phyloP scores from a whole-genome alignment of 768 basidiomycete species.

The Lactarius deliciosus region DNA sequence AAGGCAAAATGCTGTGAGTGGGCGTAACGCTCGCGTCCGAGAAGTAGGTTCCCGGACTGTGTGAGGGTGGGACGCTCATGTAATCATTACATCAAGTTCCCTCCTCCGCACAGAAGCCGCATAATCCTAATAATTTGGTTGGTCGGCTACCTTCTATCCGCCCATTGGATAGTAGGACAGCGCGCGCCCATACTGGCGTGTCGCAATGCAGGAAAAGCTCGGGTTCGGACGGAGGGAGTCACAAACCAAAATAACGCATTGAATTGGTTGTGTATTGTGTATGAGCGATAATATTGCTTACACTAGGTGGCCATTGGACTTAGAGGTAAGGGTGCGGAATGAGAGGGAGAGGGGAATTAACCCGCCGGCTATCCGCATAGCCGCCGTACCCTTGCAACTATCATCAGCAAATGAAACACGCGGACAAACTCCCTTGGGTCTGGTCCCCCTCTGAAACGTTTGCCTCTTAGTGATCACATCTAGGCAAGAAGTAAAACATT shows the following conservation, averaged over 20 bases:
- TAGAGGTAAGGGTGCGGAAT: neutral
- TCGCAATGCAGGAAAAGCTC: neutral
- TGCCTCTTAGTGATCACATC: constrained; percentile 7
- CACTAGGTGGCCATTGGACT: neutral
- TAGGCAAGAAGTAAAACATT: neutral
- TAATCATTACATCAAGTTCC: constrained; percentile 9
- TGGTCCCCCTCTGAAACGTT: constrained; percentile 18
- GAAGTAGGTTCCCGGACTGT: constrained; percentile 6
- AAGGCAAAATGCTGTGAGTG: neutral
- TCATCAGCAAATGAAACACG: constrained; percentile 7
- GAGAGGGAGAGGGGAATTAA: neutral
- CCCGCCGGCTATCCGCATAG: neutral
- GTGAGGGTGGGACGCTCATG: constrained; percentile 11
- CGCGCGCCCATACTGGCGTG: neutral
- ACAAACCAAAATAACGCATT: neutral
- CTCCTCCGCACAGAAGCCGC: neutral
- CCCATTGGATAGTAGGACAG: neutral
- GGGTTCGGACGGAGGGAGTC: neutral
- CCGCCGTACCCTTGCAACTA: neutral
- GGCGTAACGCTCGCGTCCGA: constrained; percentile 3
- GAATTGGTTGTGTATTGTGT: neutral
- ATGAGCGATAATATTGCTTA: neutral
- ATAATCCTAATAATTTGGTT: constrained; percentile 9
- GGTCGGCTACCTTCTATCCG: neutral
- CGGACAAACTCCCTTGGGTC: constrained; percentile 1